Percentiles rank a stretch among this genome's conserved stretches.
These are phyloP conservation scores for Meyerozyma sp. DNA, from an alignment of 1,139 yeast genomes.

Conservation along the genomic window DNA sequence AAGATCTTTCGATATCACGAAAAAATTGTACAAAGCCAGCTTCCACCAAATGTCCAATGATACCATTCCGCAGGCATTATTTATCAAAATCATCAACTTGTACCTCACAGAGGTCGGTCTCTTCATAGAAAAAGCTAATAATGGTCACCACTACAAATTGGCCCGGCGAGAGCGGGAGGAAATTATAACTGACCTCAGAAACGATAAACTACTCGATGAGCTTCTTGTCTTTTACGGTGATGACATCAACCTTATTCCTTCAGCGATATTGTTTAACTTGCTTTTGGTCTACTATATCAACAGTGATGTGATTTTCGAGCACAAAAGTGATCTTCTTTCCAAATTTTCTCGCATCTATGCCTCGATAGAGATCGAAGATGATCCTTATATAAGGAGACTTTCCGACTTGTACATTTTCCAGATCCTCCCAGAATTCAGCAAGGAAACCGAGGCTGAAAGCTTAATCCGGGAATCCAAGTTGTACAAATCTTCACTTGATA, in stretches of 20 bases:
- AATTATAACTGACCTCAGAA: conserved; percentile 13
- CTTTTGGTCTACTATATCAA: conserved; percentile 24
- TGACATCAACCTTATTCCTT: conserved; percentile 21
- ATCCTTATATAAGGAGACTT: conserved; percentile 19
- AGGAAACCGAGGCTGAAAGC: conserved; percentile 22
- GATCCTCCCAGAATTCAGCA: conserved; percentile 27
- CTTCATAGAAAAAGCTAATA: conserved; percentile 5
- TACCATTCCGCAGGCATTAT: conserved; percentile 22
- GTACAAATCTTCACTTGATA: conserved; percentile 11
- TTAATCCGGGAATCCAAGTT: conserved; percentile 20
- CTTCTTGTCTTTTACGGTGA: conserved; percentile 17
- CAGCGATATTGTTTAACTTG: conserved; percentile 30
- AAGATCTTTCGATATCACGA: conserved; percentile 26
- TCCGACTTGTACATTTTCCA: conserved; percentile 32
- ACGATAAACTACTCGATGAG: conserved; percentile 19
- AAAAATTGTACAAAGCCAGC: conserved; percentile 18
- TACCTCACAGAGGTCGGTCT: conserved; percentile 34
- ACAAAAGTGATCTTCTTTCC: conserved; percentile 4
- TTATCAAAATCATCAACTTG: conserved; percentile 29
- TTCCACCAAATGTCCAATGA: conserved; percentile 21
- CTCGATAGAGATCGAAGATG: conserved; percentile 7
- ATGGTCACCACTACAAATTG: conserved; percentile 12
- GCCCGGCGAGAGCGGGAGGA: conserved; percentile 10
- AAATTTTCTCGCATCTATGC: conserved; percentile 10
- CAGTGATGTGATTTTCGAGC: conserved; percentile 8